Conservation (phyloP, 306 rosid species). For the Lathyrus aphaca region DNA sequence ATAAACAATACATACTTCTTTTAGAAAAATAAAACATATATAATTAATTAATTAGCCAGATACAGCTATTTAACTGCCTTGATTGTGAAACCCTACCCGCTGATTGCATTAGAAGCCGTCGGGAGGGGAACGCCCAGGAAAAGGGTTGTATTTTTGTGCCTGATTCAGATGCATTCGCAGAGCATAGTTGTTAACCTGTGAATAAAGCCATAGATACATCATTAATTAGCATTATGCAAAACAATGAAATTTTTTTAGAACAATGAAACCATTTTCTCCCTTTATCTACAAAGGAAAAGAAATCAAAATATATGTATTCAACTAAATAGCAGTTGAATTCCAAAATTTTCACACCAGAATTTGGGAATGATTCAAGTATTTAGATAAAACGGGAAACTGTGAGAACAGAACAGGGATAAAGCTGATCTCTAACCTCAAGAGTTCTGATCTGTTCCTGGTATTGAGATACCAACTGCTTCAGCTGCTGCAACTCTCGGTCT, state of each 20-base stretch:
- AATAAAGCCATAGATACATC: conserved; percentile 31
- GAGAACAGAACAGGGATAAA: no score
- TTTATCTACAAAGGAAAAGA: not conserved
- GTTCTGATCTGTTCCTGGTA: no score
- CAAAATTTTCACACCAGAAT: not conserved
- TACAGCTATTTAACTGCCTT: conserved; percentile 42
- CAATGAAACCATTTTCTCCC: not conserved
- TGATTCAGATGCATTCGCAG: conserved; percentile 95
- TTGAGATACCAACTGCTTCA: no score
- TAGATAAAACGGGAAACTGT: no score
- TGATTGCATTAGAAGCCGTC: conserved; percentile 64
- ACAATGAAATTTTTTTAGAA: not conserved
- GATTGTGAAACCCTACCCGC: conserved; percentile 28
- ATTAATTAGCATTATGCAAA: conserved; percentile 30
- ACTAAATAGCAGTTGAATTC: not conserved
- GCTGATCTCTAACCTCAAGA: no score
- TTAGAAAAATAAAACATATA: no score
- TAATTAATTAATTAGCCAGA: conserved; percentile 20
- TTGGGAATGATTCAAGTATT: not conserved
- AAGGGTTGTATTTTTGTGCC: conserved; percentile 78
- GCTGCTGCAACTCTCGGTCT: no score
- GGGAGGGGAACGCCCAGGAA: conserved; percentile 85
- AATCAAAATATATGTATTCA: not conserved
- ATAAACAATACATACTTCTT: no score
- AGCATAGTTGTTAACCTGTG: conserved; percentile 86